phyloP scores from a whole-genome alignment of 371 early-diverging fungal genomes.

The Mucor sp. region DNA sequence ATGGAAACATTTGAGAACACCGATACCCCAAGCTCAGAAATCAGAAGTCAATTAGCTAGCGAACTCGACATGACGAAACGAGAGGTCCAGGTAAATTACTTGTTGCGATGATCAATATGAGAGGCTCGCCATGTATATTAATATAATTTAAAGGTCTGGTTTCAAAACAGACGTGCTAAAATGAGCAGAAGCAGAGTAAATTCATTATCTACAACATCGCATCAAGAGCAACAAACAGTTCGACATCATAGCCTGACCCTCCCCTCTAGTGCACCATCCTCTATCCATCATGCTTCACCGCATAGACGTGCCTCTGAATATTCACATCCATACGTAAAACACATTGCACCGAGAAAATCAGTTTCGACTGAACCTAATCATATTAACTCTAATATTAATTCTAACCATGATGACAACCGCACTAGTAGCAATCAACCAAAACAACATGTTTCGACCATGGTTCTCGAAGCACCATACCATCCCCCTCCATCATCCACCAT shows the following conservation, averaged over 20 bases:
- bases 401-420: neutral
- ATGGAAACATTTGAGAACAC: conserved; percentile 63
- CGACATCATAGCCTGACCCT: neutral
- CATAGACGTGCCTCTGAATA: neutral
- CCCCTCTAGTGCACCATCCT: neutral
- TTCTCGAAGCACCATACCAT: neutral
- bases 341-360: neutral
- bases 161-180: conserved; percentile 95
- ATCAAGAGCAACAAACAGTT: conserved; percentile 15
- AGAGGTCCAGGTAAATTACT: conserved; percentile 72
- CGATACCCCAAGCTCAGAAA: conserved; percentile 83
- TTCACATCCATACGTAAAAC: neutral
- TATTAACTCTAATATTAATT: neutral
- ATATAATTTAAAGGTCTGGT: conserved; percentile 78
- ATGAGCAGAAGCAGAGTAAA: conserved; percentile 44
- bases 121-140: neutral
- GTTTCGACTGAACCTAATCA: neutral
- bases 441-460: neutral
- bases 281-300: neutral
- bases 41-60: conserved; percentile 77
- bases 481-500: neutral
- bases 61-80: conserved; percentile 87
- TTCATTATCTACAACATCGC: neutral
- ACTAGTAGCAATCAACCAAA: neutral
- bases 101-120: neutral